Conservation (phyloP, 1,139 yeast genomes). For the Debaryomyces udenii region DNA sequence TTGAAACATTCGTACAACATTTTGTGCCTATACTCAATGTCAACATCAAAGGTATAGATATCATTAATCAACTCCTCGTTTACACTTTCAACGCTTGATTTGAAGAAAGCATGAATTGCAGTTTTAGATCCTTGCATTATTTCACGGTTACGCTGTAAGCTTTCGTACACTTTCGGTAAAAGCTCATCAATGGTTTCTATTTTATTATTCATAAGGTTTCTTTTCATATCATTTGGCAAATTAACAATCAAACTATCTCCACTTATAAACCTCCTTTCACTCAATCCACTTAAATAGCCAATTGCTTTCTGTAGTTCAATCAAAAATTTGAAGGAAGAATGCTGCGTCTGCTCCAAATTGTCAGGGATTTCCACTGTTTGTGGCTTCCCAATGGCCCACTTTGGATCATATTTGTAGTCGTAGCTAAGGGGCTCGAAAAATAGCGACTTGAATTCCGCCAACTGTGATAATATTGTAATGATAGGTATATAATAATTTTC, state of each 20-base stretch:
- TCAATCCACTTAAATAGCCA: constrained; percentile 22
- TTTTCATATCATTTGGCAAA: constrained; percentile 28
- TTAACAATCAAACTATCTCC: constrained; percentile 22
- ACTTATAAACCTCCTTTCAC: constrained; percentile 28
- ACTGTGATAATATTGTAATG: constrained; percentile 28
- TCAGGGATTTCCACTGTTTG: constrained; percentile 14
- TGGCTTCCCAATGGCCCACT: constrained; percentile 19
- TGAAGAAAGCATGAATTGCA: constrained; percentile 19
- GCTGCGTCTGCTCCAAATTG: constrained; percentile 7
- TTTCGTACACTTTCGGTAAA: constrained; percentile 28
- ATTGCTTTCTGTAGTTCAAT: constrained; percentile 27
- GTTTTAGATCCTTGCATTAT: constrained; percentile 16
- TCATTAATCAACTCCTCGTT: constrained; percentile 30
- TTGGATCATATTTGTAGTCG: constrained; percentile 20
- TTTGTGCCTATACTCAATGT: constrained; percentile 32
- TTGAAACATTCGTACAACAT: constrained; percentile 36
- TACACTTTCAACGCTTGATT: constrained; percentile 30
- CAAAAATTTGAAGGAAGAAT: constrained; percentile 16
- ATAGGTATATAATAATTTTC: constrained; percentile 33
- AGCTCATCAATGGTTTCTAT: constrained; percentile 38
- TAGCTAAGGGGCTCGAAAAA: constrained; percentile 15
- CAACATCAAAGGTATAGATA: constrained; percentile 37
- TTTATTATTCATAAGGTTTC: constrained; percentile 21
- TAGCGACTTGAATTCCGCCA: constrained; percentile 22
- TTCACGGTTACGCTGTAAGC: constrained; percentile 19